Evolutionary conservation across 2,329 filamentous ascomycete genomes (phyloP).

Genomic region (Colletotrichum sidae): DNA sequence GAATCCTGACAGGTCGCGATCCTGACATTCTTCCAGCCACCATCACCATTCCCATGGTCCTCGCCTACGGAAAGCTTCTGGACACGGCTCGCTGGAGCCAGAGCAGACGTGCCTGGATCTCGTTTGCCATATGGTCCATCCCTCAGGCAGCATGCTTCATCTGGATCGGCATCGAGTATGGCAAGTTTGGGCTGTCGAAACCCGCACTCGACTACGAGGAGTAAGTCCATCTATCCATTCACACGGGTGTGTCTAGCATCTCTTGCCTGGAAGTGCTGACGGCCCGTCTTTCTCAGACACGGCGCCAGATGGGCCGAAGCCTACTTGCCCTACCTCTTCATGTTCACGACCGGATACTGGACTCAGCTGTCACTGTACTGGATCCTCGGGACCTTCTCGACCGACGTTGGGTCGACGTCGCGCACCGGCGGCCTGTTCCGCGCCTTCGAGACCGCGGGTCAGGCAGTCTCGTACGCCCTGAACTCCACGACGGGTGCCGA

Average conservation of each 20-base stretch:
- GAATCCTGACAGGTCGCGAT: background rate
- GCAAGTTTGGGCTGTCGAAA: slow-evolving; percentile 14
- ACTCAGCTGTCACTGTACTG: slow-evolving; percentile 46
- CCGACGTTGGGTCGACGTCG: slow-evolving; percentile 46
- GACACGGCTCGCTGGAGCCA: slow-evolving; percentile 25
- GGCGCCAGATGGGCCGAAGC: slow-evolving; percentile 27
- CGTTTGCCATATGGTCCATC: slow-evolving; percentile 15
- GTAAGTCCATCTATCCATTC: background rate
- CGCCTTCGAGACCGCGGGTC: slow-evolving; percentile 44
- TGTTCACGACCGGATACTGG: slow-evolving; percentile 26
- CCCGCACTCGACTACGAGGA: slow-evolving; percentile 9
- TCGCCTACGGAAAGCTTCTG: slow-evolving; percentile 16
- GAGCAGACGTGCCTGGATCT: slow-evolving; percentile 21
- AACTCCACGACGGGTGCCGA: slow-evolving; percentile 40
- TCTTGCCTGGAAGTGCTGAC: background rate
- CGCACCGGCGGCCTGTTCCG: slow-evolving; percentile 45
- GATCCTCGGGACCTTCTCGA: slow-evolving; percentile 50
- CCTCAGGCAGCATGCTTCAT: slow-evolving; percentile 24
- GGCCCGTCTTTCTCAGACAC: background rate
- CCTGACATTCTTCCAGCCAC: background rate
- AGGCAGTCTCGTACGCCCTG: slow-evolving; percentile 45
- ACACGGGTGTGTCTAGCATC: too few species aligned
- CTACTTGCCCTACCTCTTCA: slow-evolving; percentile 25
- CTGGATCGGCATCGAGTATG: slow-evolving; percentile 32
- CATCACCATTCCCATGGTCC: slow-evolving; percentile 19